These are phyloP conservation scores for Pseudogymnoascus sp. DNA, from an alignment of 2,329 filamentous ascomycete genomes.

Conservation along the genomic window DNA sequence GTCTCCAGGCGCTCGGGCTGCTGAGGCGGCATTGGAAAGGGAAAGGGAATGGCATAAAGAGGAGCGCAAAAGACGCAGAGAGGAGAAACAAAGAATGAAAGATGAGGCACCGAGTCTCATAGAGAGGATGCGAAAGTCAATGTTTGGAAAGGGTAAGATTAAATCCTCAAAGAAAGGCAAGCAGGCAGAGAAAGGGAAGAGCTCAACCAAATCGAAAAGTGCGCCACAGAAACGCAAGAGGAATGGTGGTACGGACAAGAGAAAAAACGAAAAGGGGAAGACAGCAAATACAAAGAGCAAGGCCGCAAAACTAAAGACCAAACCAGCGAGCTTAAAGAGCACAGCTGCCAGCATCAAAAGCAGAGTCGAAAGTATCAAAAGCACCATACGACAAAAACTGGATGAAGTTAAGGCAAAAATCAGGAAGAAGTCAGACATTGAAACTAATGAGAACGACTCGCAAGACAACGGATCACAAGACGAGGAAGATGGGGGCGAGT, in stretches of 20 bases:
- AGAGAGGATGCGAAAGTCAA: background rate
- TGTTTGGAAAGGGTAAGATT: background rate
- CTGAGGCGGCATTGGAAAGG: background rate
- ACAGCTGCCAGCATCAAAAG: background rate
- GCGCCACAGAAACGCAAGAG: background rate
- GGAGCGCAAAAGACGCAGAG: background rate
- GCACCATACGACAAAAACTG: background rate
- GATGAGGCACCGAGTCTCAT: background rate
- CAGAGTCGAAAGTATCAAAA: background rate
- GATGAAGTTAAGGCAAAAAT: background rate
- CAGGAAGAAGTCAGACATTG: background rate
- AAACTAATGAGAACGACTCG: background rate
- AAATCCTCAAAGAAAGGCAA: background rate
- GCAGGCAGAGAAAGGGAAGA: background rate
- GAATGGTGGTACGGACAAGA: background rate
- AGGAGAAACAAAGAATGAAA: background rate
- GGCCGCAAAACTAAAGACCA: background rate
- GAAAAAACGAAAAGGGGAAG: background rate
- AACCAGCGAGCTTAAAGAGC: background rate
- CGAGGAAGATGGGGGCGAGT: background rate
- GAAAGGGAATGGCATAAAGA: background rate
- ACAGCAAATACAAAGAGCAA: background rate
- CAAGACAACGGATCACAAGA: background rate
- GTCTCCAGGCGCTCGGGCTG: background rate
- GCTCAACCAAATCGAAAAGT: background rate